Conservation (phyloP, 1,139 yeast genomes). For the Pichia sp. region DNA sequence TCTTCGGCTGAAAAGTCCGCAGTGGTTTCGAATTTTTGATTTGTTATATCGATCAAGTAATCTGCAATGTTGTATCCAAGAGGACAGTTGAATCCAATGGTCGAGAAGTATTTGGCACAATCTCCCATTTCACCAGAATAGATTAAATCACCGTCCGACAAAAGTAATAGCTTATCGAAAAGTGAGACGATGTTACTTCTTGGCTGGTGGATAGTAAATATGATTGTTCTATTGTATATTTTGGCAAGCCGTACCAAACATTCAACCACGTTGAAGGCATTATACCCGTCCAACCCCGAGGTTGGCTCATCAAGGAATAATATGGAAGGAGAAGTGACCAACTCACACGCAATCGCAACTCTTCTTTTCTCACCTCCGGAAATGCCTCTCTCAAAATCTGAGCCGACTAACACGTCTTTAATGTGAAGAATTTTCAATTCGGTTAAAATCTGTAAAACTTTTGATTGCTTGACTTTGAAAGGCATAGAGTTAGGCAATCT, state of each 20-base stretch:
- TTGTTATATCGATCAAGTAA: slow-evolving; percentile 83
- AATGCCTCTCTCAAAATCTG: slow-evolving; percentile 85
- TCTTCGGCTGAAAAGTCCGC: slow-evolving; percentile 26
- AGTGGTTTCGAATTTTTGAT: slow-evolving; percentile 42
- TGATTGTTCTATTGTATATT: slow-evolving; percentile 77
- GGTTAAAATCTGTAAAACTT: slow-evolving; percentile 79
- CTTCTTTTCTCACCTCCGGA: slow-evolving; percentile 92
- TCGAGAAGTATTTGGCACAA: slow-evolving; percentile 68
- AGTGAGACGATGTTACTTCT: slow-evolving; percentile 89
- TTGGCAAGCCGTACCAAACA: slow-evolving; percentile 75
- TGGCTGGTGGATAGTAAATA: slow-evolving; percentile 97
- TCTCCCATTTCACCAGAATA: slow-evolving; percentile 79
- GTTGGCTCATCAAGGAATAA: slow-evolving; percentile 87
- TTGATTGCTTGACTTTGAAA: slow-evolving; percentile 61
- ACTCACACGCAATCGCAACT: slow-evolving; percentile 85
- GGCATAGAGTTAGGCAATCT: slow-evolving; percentile 81
- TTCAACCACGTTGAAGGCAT: slow-evolving; percentile 88
- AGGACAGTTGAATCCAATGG: slow-evolving; percentile 80
- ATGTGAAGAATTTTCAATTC: slow-evolving; percentile 81
- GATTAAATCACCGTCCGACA: slow-evolving; percentile 81
- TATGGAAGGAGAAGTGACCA: slow-evolving; percentile 80
- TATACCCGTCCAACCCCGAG: slow-evolving; percentile 89
- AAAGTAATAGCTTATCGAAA: slow-evolving; percentile 73
- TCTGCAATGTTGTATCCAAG: slow-evolving; percentile 91
- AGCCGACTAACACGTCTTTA: slow-evolving; percentile 83